Percentiles rank a stretch among this genome's conserved stretches.
Evolutionary conservation across 2,329 filamentous ascomycete species (phyloP).

Genomic region (Aspergillus pseudonomiae): DNA sequence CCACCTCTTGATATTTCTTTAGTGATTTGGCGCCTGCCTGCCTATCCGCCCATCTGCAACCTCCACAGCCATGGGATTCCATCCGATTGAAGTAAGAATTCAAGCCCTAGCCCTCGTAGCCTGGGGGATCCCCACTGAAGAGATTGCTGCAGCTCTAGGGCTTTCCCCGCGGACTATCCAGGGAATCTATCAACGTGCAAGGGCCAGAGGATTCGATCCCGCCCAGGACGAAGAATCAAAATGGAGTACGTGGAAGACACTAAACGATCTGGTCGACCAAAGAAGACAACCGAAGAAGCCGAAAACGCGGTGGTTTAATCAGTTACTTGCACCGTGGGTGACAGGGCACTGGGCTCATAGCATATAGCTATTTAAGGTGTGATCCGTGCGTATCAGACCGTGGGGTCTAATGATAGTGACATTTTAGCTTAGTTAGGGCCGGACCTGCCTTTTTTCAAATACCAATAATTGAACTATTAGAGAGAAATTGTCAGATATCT

Average conservation of each 20-base stretch:
- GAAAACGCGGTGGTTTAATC: background rate
- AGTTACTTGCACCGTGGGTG: background rate
- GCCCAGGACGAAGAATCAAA: background rate
- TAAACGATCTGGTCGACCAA: background rate
- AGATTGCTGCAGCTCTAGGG: background rate
- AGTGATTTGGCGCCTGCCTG: background rate
- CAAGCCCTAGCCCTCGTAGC: background rate
- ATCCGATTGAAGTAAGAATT: background rate
- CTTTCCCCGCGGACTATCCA: background rate
- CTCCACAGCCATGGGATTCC: background rate
- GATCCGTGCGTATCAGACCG: no score
- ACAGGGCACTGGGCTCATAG: no score
- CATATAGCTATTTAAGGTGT: no score
- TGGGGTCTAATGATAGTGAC: no score
- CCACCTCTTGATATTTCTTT: no score
- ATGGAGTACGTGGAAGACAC: background rate
- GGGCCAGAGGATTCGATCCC: background rate
- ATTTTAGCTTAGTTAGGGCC: no score
- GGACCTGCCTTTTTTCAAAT: no score
- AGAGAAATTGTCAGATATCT: no score
- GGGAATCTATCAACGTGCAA: constrained; percentile 1
- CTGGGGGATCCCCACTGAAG: background rate
- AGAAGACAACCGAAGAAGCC: background rate
- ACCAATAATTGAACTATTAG: no score
- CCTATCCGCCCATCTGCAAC: background rate